Evolutionary conservation across 148 eudicot genomes (phyloP).

Genomic region (Polygonum maritimum): DNA sequence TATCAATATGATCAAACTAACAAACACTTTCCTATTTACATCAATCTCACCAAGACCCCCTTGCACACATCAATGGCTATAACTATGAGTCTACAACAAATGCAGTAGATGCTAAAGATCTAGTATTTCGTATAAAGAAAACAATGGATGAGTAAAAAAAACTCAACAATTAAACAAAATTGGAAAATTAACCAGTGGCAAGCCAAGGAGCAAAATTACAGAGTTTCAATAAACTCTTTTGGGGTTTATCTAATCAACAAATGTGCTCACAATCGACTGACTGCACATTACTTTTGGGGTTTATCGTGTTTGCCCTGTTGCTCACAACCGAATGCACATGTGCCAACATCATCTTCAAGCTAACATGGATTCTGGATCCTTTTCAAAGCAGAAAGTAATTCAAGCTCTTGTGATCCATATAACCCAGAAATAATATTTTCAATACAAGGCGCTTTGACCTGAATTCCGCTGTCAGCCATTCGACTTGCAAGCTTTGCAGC

Average conservation of each 20-base stretch:
- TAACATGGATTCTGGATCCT: slow-evolving; percentile 1
- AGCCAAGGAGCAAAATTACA: background rate
- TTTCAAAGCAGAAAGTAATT: slow-evolving; percentile 5
- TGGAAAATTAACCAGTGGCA: background rate
- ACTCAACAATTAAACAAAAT: background rate
- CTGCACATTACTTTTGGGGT: background rate
- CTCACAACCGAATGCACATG: background rate
- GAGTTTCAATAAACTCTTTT: background rate
- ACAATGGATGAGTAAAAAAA: background rate
- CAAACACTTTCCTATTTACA: background rate
- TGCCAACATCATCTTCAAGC: background rate
- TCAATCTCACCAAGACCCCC: background rate
- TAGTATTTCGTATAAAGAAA: background rate
- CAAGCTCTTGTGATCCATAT: slow-evolving; percentile 1
- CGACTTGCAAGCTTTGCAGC: slow-evolving; percentile 31
- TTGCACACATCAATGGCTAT: background rate
- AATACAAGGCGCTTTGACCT: slow-evolving; percentile 24
- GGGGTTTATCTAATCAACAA: background rate
- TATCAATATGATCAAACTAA: background rate
- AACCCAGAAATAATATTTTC: background rate
- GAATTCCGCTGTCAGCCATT: slow-evolving; percentile 40
- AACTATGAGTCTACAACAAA: background rate
- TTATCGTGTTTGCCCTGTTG: background rate
- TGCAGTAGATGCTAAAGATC: background rate
- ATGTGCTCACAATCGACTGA: background rate